Percentiles rank a stretch among this genome's conserved stretches.
phyloP scores from a whole-genome alignment of 2,329 filamentous ascomycete genomes.

The Cadophora sp. region DNA sequence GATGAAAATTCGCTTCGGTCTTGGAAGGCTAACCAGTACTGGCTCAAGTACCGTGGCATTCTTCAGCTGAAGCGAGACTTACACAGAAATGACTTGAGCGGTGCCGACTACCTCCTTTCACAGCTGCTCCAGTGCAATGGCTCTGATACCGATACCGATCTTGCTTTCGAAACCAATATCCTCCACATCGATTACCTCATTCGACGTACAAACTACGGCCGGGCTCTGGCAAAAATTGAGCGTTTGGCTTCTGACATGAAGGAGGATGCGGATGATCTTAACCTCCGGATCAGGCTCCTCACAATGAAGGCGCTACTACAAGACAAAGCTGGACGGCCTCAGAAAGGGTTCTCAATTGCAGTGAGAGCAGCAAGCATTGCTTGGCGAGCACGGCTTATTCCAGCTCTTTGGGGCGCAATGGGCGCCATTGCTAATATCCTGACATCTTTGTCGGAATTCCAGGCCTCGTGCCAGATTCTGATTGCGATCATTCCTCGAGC shows the following conservation, averaged over 20 bases:
- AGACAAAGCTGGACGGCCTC: slow-evolving; percentile 62
- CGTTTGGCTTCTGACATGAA: slow-evolving; percentile 56
- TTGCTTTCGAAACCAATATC: slow-evolving; percentile 63
- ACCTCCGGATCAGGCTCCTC: slow-evolving; percentile 65
- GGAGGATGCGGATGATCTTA: slow-evolving; percentile 64
- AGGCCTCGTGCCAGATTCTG: slow-evolving; percentile 60
- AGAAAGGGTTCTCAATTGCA: slow-evolving; percentile 70
- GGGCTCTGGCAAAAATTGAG: slow-evolving; percentile 62
- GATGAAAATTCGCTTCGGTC: slow-evolving; percentile 69
- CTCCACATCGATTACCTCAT: slow-evolving; percentile 65
- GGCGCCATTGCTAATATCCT: slow-evolving; percentile 62
- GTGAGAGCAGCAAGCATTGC: slow-evolving; percentile 69
- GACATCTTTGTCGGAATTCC: slow-evolving; percentile 65
- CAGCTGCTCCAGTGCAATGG: slow-evolving; percentile 55
- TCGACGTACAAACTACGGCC: slow-evolving; percentile 56
- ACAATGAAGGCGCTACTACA: slow-evolving; percentile 67
- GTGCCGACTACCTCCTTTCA: slow-evolving; percentile 61
- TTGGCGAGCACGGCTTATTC: slow-evolving; percentile 62
- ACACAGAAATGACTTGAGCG: slow-evolving; percentile 60
- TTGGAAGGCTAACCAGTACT: slow-evolving; percentile 79
- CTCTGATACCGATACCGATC: slow-evolving; percentile 60
- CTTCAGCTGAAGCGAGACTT: slow-evolving; percentile 70
- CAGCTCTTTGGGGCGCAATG: slow-evolving; percentile 66
- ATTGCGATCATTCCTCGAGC: slow-evolving; percentile 69
- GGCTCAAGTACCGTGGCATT: slow-evolving; percentile 70